Percentiles rank a stretch among this genome's conserved stretches.
These are phyloP conservation scores for Eucalyptus curtisii DNA, from an alignment of 345 rosid genomes.

Conservation along the genomic window DNA sequence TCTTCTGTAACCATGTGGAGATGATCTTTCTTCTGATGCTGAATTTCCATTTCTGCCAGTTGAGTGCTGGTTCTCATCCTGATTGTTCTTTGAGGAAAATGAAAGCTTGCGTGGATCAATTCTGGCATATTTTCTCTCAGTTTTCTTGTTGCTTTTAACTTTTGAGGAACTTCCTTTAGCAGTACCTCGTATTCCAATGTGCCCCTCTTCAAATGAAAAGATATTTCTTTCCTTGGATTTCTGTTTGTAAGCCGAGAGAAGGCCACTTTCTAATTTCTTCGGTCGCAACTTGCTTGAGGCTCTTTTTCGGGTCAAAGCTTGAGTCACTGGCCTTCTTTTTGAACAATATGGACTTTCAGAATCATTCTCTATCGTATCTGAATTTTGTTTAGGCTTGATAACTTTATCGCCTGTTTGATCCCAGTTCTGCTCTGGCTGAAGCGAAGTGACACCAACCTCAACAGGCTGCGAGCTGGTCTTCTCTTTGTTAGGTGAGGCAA, in stretches of 20 bases:
- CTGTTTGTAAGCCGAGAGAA: slow-evolving; percentile 18
- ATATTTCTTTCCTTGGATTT: slow-evolving; percentile 17
- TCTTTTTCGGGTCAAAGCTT: slow-evolving; percentile 36
- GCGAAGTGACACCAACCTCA: slow-evolving; percentile 17
- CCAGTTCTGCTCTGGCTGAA: slow-evolving; percentile 12
- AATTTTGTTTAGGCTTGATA: slow-evolving; percentile 30
- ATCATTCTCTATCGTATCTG: slow-evolving; percentile 82
- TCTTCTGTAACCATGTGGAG: slow-evolving; percentile 21
- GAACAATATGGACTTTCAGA: slow-evolving; percentile 46
- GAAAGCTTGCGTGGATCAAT: slow-evolving; percentile 24
- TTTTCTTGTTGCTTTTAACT: slow-evolving; percentile 20
- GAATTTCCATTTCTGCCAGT: slow-evolving; percentile 15
- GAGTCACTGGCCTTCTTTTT: slow-evolving; percentile 46
- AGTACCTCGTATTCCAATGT: slow-evolving; percentile 13
- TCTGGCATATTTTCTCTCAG: slow-evolving; percentile 15
- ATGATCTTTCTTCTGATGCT: slow-evolving; percentile 21
- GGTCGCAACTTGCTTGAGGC: slow-evolving; percentile 17
- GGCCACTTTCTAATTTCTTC: slow-evolving; percentile 12
- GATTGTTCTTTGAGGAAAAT: not conserved
- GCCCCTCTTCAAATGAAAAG: slow-evolving; percentile 48
- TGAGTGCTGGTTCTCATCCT: slow-evolving; percentile 19
- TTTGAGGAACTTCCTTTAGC: slow-evolving; percentile 14
- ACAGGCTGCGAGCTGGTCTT: slow-evolving; percentile 24
- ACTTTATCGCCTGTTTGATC: slow-evolving; percentile 8
- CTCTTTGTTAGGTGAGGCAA: slow-evolving; percentile 50